A percentile compares a stretch with the other conserved stretches of the same genome.
Conservation (phyloP, 2,329 filamentous ascomycete species). For the Aspergillus vadensis region DNA sequence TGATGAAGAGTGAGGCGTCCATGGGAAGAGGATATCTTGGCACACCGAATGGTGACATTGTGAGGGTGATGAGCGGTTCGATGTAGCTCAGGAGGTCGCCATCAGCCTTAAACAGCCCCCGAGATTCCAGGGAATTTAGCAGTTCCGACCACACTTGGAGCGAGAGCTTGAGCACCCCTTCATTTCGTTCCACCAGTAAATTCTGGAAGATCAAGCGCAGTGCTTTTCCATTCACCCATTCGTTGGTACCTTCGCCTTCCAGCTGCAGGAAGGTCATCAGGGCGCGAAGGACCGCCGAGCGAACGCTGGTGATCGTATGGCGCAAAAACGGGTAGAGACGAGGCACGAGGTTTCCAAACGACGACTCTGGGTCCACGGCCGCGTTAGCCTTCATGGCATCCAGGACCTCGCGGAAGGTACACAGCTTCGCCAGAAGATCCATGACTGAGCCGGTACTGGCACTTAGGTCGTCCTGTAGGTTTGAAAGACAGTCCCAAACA, state of each 20-base stretch:
- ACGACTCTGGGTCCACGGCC: constrained; percentile 77
- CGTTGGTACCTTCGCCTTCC: constrained; percentile 74
- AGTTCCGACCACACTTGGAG: constrained; percentile 84
- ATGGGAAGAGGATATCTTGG: constrained; percentile 88
- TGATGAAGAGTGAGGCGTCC: constrained; percentile 85
- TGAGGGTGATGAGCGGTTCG: constrained; percentile 78
- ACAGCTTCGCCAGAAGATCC: constrained; percentile 94
- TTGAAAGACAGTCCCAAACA: constrained; percentile 95
- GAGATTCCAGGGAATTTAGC: constrained; percentile 64
- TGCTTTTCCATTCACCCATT: constrained; percentile 90
- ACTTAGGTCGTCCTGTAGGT: constrained; percentile 94
- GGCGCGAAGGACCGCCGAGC: constrained; percentile 88
- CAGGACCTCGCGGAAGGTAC: constrained; percentile 88
- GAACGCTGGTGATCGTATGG: constrained; percentile 95
- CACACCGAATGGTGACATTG: constrained; percentile 88
- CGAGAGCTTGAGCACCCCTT: constrained; percentile 77
- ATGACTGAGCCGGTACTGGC: constrained; percentile 98
- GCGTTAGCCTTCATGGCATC: constrained; percentile 93
- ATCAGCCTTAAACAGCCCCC: constrained; percentile 65
- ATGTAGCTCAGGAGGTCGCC: constrained; percentile 74
- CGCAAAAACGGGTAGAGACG: constrained; percentile 93
- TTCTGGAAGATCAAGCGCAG: constrained; percentile 93
- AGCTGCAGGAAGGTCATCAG: constrained; percentile 90
- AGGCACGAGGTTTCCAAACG: constrained; percentile 89
- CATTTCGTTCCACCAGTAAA: constrained; percentile 87